A percentile compares a stretch with the other conserved stretches of the same genome.
These are phyloP conservation scores for Cryphonectria nitschkei DNA, from an alignment of 2,329 filamentous ascomycete genomes.

Conservation along the genomic window DNA sequence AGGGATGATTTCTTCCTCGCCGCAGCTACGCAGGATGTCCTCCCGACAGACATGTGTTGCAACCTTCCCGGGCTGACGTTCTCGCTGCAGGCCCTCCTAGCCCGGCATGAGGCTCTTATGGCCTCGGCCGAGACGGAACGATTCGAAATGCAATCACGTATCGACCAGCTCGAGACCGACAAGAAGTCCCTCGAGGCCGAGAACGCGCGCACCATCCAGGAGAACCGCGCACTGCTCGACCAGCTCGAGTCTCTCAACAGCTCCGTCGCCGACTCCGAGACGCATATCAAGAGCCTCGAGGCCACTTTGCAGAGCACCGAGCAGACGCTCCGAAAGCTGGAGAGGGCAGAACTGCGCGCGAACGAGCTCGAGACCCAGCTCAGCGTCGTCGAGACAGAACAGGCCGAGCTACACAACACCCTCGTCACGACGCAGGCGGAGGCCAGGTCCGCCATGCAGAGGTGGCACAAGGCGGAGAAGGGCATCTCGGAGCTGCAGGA, in stretches of 20 bases:
- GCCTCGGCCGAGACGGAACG: constrained; percentile 88
- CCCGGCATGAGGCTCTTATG: constrained; percentile 93
- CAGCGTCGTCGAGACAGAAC: constrained; percentile 77
- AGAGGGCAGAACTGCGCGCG: constrained; percentile 73
- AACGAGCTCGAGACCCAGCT: constrained; percentile 82
- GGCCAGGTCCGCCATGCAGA: constrained; percentile 74
- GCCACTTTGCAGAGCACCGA: constrained; percentile 77
- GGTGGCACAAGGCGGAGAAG: constrained; percentile 85
- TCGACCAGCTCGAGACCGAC: constrained; percentile 74
- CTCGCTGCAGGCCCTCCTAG: constrained; percentile 80
- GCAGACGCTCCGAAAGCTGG: constrained; percentile 74
- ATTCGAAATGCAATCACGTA: constrained; percentile 69
- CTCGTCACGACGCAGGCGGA: constrained; percentile 72
- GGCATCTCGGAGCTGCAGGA: constrained; percentile 79
- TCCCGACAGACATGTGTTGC: constrained; percentile 3
- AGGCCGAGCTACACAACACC: constrained; percentile 70
- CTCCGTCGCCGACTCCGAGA: constrained; percentile 78
- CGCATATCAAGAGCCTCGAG: constrained; percentile 76
- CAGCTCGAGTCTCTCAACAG: constrained; percentile 85
- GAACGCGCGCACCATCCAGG: constrained; percentile 78
- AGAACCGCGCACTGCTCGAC: constrained; percentile 80
- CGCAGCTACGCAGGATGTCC: constrained; percentile 27
- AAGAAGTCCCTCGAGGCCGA: constrained; percentile 75
- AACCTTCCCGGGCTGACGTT: constrained; percentile 68
- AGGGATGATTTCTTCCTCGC: constrained; percentile 2